Evolutionary conservation across 2,329 filamentous ascomycete species (phyloP).

Genomic region (Incumbomyces lentus): DNA sequence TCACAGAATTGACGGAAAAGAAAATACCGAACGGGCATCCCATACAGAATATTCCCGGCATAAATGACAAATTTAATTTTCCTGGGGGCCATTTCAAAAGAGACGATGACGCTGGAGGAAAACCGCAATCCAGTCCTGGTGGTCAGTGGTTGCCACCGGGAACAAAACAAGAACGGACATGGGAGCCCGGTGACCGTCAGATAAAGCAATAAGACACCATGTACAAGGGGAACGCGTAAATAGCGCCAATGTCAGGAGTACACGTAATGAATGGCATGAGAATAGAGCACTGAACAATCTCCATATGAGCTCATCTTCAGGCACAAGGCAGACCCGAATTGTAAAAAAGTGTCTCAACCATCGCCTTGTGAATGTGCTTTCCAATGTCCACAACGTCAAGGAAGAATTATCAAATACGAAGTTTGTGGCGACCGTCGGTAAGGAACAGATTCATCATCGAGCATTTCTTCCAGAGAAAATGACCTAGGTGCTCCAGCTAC

Average conservation of each 20-base stretch:
- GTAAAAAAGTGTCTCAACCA: no score
- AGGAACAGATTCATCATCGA: slow-evolving; percentile 53
- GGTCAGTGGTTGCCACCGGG: slow-evolving; percentile 60
- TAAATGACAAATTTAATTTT: slow-evolving; percentile 23
- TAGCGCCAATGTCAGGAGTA: slow-evolving; percentile 13
- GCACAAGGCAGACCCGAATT: no score
- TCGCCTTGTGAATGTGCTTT: no score
- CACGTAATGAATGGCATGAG: slow-evolving; percentile 1
- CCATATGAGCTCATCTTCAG: no score
- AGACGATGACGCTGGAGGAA: slow-evolving; percentile 30
- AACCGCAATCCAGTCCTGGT: not conserved
- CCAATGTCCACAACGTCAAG: no score
- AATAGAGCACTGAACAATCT: not conserved
- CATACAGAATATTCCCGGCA: slow-evolving; percentile 25
- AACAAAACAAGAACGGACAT: slow-evolving; percentile 78
- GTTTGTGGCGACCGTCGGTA: slow-evolving; percentile 56
- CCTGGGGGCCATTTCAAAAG: slow-evolving; percentile 27
- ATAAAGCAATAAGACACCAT: slow-evolving; percentile 14
- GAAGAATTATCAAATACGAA: not conserved
- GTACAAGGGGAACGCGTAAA: slow-evolving; percentile 11
- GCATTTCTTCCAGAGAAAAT: slow-evolving; percentile 17
- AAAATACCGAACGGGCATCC: slow-evolving; percentile 23
- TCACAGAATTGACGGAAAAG: slow-evolving; percentile 40
- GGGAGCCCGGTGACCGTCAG: slow-evolving; percentile 45
- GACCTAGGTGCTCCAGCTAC: slow-evolving; percentile 57